phyloP scores from a whole-genome alignment of 1,284 basidiomycete species.

The Macrocybe sp. region DNA sequence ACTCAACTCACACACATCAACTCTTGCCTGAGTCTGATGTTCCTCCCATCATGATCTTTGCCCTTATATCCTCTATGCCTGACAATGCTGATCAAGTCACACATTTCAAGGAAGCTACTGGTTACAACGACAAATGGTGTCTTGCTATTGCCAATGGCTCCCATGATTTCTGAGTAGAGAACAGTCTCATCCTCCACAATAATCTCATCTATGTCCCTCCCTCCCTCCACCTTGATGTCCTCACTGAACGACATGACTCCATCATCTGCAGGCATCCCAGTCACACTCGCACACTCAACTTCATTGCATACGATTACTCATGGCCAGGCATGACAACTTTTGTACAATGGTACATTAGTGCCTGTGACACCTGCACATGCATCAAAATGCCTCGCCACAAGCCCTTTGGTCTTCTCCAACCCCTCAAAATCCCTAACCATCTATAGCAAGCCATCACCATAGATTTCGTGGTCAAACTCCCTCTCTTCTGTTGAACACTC shows the following conservation, averaged over 20 bases:
- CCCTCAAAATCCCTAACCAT: background rate
- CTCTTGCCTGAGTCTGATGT: background rate
- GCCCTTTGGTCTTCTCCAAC: conserved; percentile 5
- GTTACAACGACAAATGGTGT: conserved; percentile 24
- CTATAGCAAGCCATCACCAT: conserved; percentile 7
- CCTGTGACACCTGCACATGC: background rate
- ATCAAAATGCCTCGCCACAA: background rate
- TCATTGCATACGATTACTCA: background rate
- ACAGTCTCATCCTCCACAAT: conserved; percentile 25
- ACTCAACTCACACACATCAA: too few species aligned
- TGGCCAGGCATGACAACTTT: background rate
- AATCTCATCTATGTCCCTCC: conserved; percentile 32
- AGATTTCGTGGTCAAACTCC: conserved; percentile 6
- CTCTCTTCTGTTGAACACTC: conserved; percentile 8
- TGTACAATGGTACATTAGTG: background rate
- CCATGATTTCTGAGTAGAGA: too few species aligned
- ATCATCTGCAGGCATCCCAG: background rate
- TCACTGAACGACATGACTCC: background rate
- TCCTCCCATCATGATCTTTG: background rate
- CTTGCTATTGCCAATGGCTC: background rate
- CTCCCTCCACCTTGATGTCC: conserved; percentile 2
- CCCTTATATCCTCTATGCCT: conserved; percentile 23
- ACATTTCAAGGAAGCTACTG: conserved; percentile 21
- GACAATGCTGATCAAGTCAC: conserved; percentile 26
- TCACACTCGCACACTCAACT: background rate